Percentiles rank a stretch among this genome's conserved stretches.
These are phyloP conservation scores for Hydrangea macrophylla DNA, from an alignment of 148 eudicot species.

Conservation along the genomic window DNA sequence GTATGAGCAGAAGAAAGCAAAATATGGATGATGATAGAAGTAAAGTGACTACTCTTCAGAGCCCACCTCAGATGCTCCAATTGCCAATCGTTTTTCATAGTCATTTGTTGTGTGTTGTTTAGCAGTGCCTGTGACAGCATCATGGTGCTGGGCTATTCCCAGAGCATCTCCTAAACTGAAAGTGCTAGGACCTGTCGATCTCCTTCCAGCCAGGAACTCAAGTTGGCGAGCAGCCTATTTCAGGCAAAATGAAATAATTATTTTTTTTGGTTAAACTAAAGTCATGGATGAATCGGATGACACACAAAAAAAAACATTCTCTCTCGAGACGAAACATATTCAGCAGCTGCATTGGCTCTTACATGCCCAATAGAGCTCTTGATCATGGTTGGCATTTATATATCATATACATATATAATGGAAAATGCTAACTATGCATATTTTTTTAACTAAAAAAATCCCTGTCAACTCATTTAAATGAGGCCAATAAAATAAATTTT, in stretches of 20 bases:
- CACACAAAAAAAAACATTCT: neutral
- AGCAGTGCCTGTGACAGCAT: constrained; percentile 83
- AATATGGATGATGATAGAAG: neutral
- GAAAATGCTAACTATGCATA: too few species aligned
- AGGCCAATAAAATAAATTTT: too few species aligned
- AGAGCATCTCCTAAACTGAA: constrained; percentile 78
- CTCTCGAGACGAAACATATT: neutral
- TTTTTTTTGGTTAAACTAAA: neutral
- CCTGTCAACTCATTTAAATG: too few species aligned
- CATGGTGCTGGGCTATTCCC: constrained; percentile 88
- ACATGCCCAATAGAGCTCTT: neutral
- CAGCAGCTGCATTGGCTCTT: neutral
- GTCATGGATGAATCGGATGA: constrained; percentile 1
- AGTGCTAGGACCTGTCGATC: constrained; percentile 46
- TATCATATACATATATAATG: too few species aligned
- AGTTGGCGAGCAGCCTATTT: constrained; percentile 86
- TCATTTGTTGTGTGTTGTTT: constrained; percentile 74
- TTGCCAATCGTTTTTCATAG: constrained; percentile 70
- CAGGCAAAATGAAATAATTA: constrained; percentile 7
- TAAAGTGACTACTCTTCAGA: neutral
- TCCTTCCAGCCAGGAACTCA: constrained; percentile 62
- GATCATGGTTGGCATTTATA: neutral
- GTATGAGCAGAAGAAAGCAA: neutral
- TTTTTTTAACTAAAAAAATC: too few species aligned
- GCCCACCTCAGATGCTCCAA: constrained; percentile 71